Base-by-base conservation (phyloP, 2,329 filamentous ascomycete genomes). In the Colletotrichum sp. region DNA sequence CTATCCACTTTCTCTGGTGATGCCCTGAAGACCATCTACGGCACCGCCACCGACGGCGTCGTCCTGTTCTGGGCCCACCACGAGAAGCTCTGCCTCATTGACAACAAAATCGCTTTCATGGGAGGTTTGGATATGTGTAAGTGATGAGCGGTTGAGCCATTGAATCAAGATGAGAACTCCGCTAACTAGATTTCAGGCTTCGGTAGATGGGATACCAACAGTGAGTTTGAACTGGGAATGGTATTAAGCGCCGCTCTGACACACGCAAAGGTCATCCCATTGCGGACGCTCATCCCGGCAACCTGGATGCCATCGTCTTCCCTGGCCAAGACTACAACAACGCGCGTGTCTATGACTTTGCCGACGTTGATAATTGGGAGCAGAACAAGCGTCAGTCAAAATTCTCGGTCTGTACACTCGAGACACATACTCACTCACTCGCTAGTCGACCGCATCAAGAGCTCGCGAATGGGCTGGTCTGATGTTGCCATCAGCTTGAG, bases 311-410 rank as follows among this genome's bases (percentile, higher is more conserved):
- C 30, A 95, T 95, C 59, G 84, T 98, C 13, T 98, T 96, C 83
- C 95, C 95, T 0, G 96, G 96, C 1, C 96, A 98, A 82, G 96
- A 98, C 80, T 98, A 95, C 87, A 98, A 98, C 86, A 98, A 98
- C 79, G 95, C 95, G 28, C 90, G 93, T 68, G 92, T 98, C 39
- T 94, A 94, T 82, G 96, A 97, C 83, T 96, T 97, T 83, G 89
- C 92, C 61, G 92, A 95, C 79, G 94, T 96, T 27, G 85, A 90
- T 25, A 90, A 97, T 77, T 98, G 93, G 91, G 91, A 96, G 77
- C 91, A 96, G 77, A 98, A 98, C 84, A 95, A 98, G 82, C 90
- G 89, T 89, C 79, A 80, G 87, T 75, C 5, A 5, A 19, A 6
- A 13, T 19, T 19, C 13, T 44, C 22, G 74, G 11, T 61, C 48